Evolutionary conservation across 2,329 filamentous ascomycete species (phyloP).

Genomic region (Lecanicillium sp.): DNA sequence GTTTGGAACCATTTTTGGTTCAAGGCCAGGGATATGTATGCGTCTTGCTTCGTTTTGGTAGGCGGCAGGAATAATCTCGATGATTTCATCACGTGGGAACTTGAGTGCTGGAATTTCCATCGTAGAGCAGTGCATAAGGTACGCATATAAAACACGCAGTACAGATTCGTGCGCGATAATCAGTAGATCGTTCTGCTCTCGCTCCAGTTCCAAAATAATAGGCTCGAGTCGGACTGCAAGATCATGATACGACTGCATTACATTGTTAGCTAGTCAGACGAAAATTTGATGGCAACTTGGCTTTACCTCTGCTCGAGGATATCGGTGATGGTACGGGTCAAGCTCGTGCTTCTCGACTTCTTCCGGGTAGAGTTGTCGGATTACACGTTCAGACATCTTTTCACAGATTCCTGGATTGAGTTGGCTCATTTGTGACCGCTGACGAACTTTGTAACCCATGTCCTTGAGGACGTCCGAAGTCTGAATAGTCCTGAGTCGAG

Average conservation of each 20-base stretch:
- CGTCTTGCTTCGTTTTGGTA: conserved; percentile 95
- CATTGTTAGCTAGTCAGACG: conserved; percentile 8
- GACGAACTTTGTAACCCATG: conserved; percentile 75
- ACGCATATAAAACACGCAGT: conserved; percentile 92
- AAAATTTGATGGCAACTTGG: background rate
- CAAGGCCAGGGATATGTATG: conserved; percentile 69
- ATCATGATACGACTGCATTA: conserved; percentile 81
- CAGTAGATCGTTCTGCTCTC: conserved; percentile 93
- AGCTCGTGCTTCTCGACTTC: conserved; percentile 88
- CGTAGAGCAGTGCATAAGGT: conserved; percentile 96
- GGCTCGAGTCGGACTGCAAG: conserved; percentile 95
- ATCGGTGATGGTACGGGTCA: conserved; percentile 95
- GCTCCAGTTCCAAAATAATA: conserved; percentile 93
- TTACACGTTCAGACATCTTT: conserved; percentile 77
- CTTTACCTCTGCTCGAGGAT: conserved; percentile 81
- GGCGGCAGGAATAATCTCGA: conserved; percentile 94
- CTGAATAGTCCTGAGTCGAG: conserved; percentile 79
- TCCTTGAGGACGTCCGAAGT: conserved; percentile 76
- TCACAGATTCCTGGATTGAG: conserved; percentile 95
- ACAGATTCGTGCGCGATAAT: conserved; percentile 98
- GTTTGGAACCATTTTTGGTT: conserved; percentile 60
- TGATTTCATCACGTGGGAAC: conserved; percentile 94
- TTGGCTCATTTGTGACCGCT: conserved; percentile 94
- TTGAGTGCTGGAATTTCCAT: conserved; percentile 87
- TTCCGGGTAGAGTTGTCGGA: conserved; percentile 75